These are phyloP conservation scores for Inonotus hispidus DNA, from an alignment of 1,284 basidiomycete species.

Conservation along the genomic window DNA sequence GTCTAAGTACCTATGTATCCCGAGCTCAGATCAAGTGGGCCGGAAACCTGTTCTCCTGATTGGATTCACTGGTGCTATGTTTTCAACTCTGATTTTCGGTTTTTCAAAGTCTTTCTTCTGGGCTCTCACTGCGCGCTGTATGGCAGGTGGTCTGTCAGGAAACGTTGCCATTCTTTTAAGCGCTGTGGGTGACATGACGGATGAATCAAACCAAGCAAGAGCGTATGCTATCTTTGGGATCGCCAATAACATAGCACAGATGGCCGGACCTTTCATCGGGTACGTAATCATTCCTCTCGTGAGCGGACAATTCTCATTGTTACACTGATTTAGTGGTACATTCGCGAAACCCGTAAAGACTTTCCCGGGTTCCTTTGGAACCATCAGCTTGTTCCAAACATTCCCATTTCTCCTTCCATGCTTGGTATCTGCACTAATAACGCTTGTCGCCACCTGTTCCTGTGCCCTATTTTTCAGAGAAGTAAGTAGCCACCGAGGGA, in stretches of 20 bases:
- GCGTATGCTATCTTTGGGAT: conserved; percentile 25
- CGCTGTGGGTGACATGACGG: conserved; percentile 23
- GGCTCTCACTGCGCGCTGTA: conserved; percentile 21
- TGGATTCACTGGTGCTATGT: conserved; percentile 25
- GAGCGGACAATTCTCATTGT: conserved; percentile 16
- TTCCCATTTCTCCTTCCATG: conserved; percentile 27
- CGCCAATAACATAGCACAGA: conserved; percentile 19
- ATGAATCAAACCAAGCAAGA: conserved; percentile 25
- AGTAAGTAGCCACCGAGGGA: conserved; percentile 1
- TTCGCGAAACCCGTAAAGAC: conserved; percentile 19
- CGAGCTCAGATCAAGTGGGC: conserved; percentile 24
- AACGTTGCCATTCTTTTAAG: conserved; percentile 23
- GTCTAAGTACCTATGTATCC: not conserved
- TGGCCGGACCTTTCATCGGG: conserved; percentile 19
- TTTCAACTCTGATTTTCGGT: conserved; percentile 26
- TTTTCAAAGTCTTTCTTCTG: conserved; percentile 25
- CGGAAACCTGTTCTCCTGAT: conserved; percentile 27
- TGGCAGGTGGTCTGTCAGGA: conserved; percentile 25
- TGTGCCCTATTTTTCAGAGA: conserved; percentile 19
- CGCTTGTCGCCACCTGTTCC: conserved; percentile 13
- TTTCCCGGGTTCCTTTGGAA: conserved; percentile 19
- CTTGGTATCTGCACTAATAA: conserved; percentile 16
- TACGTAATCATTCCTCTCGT: not conserved
- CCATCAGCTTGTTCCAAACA: conserved; percentile 20
- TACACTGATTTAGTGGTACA: conserved; percentile 4